Base-by-base conservation (phyloP, 352 stramenopile species). In the Pythium plurisporium region DNA sequence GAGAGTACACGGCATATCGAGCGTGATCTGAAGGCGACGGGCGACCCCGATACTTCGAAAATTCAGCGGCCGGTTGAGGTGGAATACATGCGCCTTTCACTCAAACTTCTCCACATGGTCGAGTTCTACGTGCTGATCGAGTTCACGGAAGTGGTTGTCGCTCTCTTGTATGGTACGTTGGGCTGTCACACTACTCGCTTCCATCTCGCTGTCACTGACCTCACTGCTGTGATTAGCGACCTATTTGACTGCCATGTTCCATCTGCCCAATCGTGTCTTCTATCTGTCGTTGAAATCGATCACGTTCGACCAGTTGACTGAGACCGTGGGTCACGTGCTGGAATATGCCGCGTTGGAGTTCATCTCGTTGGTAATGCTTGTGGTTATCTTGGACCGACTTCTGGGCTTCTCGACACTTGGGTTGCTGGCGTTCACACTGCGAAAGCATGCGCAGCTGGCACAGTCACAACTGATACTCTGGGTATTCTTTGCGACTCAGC, bases 281-380 rank as follows among this genome's bases (percentile, higher is more conserved):
- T 61, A 72, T 41, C 44, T 38, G 47, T 46, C 55, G 12, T 15
- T 66, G 6, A 37, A 46, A n/a, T 15, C n/a, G 15, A 51, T 66
- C 33, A 55, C 40, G 10, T 5, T 6, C 0, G 49, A 33, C 10
- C 34, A 59, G 20, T 10, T 58, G 17, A 27, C 17, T 17, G 20
- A 26, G 14, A 59, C 57, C 6, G 20, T 65, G 0, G 23, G 42
- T 17, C 27, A 41, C 30, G 43, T 65, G 20, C 23, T 72, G n/a
- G 3, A 67, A 10, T 79, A 70, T 31, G 48, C 55, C 4, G 15
- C 40, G 2, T 46, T 77, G 2, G 60, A 77, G 59, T 26, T 76
- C 7, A 31, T 59, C 2, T 70, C 65, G 1, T 42, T 76, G 1
- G 5, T 65, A 2, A 17, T 57, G 1, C 52, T 56, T 7, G 20